Conservation (phyloP, 805 yeast genomes). For the Clavispora vitiphila region DNA sequence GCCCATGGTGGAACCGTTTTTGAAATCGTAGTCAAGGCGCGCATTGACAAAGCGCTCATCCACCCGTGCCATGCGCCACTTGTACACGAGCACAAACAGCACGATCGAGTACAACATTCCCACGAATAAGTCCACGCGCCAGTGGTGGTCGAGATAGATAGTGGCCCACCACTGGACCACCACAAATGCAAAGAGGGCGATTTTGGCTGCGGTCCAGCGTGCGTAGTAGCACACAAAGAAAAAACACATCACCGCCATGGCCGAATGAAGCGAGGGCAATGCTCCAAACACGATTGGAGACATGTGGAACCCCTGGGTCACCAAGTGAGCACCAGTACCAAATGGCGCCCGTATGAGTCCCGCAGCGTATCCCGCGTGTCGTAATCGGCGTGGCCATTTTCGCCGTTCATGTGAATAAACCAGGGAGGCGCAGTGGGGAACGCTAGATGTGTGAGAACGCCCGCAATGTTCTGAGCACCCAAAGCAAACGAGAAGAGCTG, state of each 20-base stretch:
- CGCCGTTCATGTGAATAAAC: slow-evolving; percentile 61
- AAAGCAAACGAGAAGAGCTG: slow-evolving; percentile 49
- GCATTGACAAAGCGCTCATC: slow-evolving; percentile 36
- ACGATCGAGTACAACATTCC: slow-evolving; percentile 51
- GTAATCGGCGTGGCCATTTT: slow-evolving; percentile 50
- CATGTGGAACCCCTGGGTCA: slow-evolving; percentile 58
- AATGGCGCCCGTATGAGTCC: slow-evolving; percentile 63
- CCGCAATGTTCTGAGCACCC: slow-evolving; percentile 57
- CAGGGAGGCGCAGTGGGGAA: slow-evolving; percentile 76
- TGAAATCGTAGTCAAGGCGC: slow-evolving; percentile 32
- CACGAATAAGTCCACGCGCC: slow-evolving; percentile 54
- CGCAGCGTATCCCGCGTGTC: slow-evolving; percentile 66
- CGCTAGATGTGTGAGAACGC: slow-evolving; percentile 54
- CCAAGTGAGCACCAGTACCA: slow-evolving; percentile 56
- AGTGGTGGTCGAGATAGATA: slow-evolving; percentile 69
- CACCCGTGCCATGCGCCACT: slow-evolving; percentile 26
- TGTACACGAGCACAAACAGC: slow-evolving; percentile 35
- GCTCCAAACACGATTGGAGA: slow-evolving; percentile 70
- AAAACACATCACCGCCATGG: slow-evolving; percentile 54
- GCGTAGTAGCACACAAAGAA: slow-evolving; percentile 40
- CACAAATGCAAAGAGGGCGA: slow-evolving; percentile 41
- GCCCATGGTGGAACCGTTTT: slow-evolving; percentile 51
- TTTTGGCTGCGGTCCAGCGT: slow-evolving; percentile 28
- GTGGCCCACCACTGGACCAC: slow-evolving; percentile 71
- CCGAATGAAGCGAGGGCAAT: slow-evolving; percentile 58